Evolutionary conservation across 2,329 filamentous ascomycete species (phyloP), one percentile per base, ranked within the genome.

Genomic region (Alternaria consortialis): DNA sequence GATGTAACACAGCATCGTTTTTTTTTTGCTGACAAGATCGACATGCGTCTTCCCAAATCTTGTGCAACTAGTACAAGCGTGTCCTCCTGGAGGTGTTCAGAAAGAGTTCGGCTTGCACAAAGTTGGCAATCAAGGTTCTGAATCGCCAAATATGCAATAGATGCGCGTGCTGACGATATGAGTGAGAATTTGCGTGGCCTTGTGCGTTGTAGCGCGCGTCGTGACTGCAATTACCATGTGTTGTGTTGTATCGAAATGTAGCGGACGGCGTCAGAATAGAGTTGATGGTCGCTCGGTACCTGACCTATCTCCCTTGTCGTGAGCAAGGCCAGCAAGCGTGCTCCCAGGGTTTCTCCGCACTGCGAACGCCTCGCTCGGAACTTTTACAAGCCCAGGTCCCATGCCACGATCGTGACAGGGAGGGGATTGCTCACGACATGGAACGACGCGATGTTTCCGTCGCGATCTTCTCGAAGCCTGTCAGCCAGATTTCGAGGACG

Each of bases 291-390:
- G 66, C 65, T 74, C 74, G 74, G 73, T 76, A 73, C 74, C 74
- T 76, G 73, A 70, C 58, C 67, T 70, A 65, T 77, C 67, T 70
- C 74, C 75, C 75, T 75, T 69, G 74, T 77, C 72, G 65, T 66
- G 71, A 70, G 67, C 60, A 66, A 73, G 71, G 71, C 69, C 71
- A 74, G 70, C 70, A 64, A 64, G 62, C 63, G 64, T 74, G 74
- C 67, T 71, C 63, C 70, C 74, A 75, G 74, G 75, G 74, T 67
- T 70, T 77, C 76, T 78, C 76, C 76, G 69, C 75, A 77, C 70
- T 74, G 70, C 72, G 68, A 76, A 74, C 72, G 72, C 73, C 74
- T 73, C 69, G 67, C 64, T 74, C 73, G 73, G 75, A 76, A 74
- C 65, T 71, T 77, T 77, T 77, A 73, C 73, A 74, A 69, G 70